Base-by-base conservation (phyloP, 129 eudicot species). In the Kitagawia praeruptora region DNA sequence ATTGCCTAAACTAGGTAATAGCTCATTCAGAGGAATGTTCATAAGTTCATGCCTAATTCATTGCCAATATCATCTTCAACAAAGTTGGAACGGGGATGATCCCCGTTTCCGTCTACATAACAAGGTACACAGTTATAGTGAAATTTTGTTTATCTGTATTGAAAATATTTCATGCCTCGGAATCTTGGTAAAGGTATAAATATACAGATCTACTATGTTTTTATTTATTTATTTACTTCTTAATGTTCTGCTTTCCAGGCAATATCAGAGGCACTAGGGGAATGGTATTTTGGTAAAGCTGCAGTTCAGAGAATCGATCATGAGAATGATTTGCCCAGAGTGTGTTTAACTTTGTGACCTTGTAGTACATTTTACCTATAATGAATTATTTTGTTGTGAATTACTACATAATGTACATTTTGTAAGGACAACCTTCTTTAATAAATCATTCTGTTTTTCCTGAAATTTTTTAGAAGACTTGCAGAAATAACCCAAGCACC, bases 11-110 rank as follows among this genome's bases (percentile, higher is more conserved):
- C 23, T 10, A 18, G 39, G 54, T 10, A 73, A 74, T 45, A 49
- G 40, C n/a, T 74, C 77, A 45, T 45, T 74, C 13, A 45, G 77
- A 74, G 77, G 77, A 46, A 46, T 46, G 58, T 74, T 74, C 34
- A 74, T 74, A 27, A 46, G 13, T 45, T 74, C 77, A 5, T 74
- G 77, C 40, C 58, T 74, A 44, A 46, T 74, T 4, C 77, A 74
- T n/a, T 74, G 77, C 23, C 77, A 74, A 27, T 45, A 45, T 74
- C 56, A 74, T 74, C 58, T 44, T 46, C 56, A 74, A 45, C 58
- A 27, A n/a, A 23, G 31, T 25, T 74, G 77, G 77, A 45, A 74
- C 27, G 58, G 56, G n/a, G 56, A 67, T 67, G 41, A 74, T 74
- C 77, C 77, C 34, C 31, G 39, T 74, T 25, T 74, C 12, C 49